Base-by-base conservation (phyloP, 2,329 filamentous ascomycete genomes). In the Claviceps purpurea region DNA sequence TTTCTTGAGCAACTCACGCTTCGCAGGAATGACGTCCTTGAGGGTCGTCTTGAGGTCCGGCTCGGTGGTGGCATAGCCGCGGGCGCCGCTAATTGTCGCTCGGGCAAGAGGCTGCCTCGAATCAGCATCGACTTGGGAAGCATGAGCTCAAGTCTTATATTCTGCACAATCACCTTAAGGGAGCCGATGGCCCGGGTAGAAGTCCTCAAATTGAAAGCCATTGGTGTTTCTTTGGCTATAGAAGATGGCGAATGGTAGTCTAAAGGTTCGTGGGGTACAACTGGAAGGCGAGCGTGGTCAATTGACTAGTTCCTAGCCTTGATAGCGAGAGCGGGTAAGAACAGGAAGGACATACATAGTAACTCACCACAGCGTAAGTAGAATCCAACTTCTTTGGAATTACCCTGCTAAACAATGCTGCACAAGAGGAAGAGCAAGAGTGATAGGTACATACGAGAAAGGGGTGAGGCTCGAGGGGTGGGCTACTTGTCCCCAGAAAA, bases 1-100 rank as follows among this genome's bases (percentile, higher is more conserved):
- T 70, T 90, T 87, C 72, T 95, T 93, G 62, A 97, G 73, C 20
- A 96, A 83, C 69, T 95, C 91, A 50, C 90, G 83, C 75, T 97
- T 97, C 56, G 83, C 89, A 38, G 93, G 93, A 61, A 98, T 95
- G 54, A 82, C 80, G 59, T 83, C 81, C 62, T 82, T 85, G 59
- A 98, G 81, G 14, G 88, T 88, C 50, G 87, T 76, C 73, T 97
- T 98, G 64, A 98, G 82, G 65, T 91, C 87, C 54, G 87, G 87
- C 69, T 97, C 91, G 54, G 87, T 77, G 44, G 87, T 81, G 57
- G 85, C 81, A 72, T 89, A 90, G 67, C 68, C 73, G 63, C 85
- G 76, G 47, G 62, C 60, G 52, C 68, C 59, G 54, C 56, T 50
- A 49, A 63, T 47, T 52, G 60, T 56, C 52, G 59, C 65, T 50